These are phyloP conservation scores for Ehretia macrophylla DNA, from an alignment of 257 asterid genomes.

Conservation along the genomic window DNA sequence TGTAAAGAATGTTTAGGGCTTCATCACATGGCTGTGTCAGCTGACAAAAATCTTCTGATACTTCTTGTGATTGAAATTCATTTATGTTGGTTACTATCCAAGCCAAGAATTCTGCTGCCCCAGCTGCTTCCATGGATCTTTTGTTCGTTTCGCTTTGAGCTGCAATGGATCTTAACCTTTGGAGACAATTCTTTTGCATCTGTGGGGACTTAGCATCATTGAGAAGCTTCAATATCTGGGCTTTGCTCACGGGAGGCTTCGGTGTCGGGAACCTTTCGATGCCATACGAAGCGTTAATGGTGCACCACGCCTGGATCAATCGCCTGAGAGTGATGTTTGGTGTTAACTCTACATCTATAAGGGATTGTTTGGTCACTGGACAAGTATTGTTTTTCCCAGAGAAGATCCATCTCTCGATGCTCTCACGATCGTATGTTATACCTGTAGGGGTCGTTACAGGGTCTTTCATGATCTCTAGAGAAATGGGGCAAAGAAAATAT, in stretches of 20 bases:
- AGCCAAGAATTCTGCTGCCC: constrained; percentile 55
- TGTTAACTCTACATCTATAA: constrained; percentile 42
- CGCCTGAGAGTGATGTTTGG: constrained; percentile 84
- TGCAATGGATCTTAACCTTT: constrained; percentile 53
- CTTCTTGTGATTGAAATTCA: background rate
- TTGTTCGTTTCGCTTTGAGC: constrained; percentile 53
- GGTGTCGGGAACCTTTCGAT: constrained; percentile 81
- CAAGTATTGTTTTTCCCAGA: constrained; percentile 38
- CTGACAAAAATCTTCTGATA: constrained; percentile 18
- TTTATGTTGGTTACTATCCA: constrained; percentile 25
- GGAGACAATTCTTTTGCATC: constrained; percentile 33
- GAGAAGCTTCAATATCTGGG: constrained; percentile 52
- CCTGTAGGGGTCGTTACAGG: constrained; percentile 75
- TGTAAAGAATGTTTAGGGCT: constrained; percentile 51
- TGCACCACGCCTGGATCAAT: constrained; percentile 79
- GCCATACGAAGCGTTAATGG: constrained; percentile 50
- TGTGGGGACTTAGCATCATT: constrained; percentile 35
- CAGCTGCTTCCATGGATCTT: constrained; percentile 54
- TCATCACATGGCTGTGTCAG: constrained; percentile 31
- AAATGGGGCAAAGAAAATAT: constrained; percentile 76
- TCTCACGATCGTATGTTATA: constrained; percentile 72
- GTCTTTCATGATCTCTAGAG: constrained; percentile 75
- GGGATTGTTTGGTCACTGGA: constrained; percentile 61
- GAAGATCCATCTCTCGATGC: constrained; percentile 76
- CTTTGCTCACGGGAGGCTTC: constrained; percentile 46